Evolutionary conservation across 176 grass and related monocot genomes (phyloP).

Genomic region (Avena eriantha): DNA sequence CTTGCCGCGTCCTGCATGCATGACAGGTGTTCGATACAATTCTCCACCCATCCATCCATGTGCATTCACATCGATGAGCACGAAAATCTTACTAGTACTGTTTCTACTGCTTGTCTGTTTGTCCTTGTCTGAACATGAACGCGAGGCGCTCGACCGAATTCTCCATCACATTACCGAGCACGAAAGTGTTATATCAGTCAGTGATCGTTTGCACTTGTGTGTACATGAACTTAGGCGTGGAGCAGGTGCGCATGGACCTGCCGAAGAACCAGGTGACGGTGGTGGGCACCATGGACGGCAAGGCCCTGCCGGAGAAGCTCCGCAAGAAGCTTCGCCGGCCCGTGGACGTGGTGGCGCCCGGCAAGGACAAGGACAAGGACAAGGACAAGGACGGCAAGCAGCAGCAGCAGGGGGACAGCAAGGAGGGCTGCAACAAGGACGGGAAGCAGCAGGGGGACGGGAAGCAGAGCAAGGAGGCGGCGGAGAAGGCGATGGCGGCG

Average conservation of each 20-base stretch:
- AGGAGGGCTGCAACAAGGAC: conserved; percentile 22
- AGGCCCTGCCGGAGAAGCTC: conserved; percentile 61
- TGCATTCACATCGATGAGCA: not conserved
- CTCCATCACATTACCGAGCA: not conserved
- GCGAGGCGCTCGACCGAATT: not conserved
- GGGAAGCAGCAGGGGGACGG: conserved; percentile 22
- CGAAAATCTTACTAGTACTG: too few species aligned
- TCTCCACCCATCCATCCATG: not conserved
- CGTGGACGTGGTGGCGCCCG: conserved; percentile 50
- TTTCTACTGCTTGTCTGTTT: not conserved
- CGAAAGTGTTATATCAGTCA: not conserved
- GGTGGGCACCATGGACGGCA: conserved; percentile 73
- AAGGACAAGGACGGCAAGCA: conserved; percentile 14
- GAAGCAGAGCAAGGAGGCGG: conserved; percentile 7
- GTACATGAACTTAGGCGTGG: conserved; percentile 46
- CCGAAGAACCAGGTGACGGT: conserved; percentile 73
- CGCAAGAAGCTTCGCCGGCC: conserved; percentile 51
- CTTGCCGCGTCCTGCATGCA: not conserved
- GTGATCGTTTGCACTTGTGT: too few species aligned
- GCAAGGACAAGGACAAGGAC: conserved; percentile 30
- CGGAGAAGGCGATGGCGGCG: conserved; percentile 40
- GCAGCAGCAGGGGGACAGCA: conserved; percentile 26
- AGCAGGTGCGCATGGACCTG: conserved; percentile 59
- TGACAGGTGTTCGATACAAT: not conserved
- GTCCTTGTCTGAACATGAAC: not conserved